These are phyloP conservation scores for Ananas comosus DNA, from an alignment of 176 grass and related monocot species.

Conservation along the genomic window DNA sequence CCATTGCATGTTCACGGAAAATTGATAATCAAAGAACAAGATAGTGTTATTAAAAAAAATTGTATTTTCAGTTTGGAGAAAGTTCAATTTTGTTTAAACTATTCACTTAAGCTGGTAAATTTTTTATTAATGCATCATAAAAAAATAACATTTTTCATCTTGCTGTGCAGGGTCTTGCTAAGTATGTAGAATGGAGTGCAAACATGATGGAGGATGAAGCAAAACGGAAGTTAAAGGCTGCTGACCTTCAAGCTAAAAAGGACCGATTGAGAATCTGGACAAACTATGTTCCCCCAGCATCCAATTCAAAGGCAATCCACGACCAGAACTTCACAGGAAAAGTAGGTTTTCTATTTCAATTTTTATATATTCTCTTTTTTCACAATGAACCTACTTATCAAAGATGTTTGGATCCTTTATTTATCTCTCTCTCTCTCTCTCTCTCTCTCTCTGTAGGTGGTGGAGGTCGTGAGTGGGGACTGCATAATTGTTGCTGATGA, in stretches of 20 bases:
- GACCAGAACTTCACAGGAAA: conserved; percentile 94
- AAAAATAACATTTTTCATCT: conserved; percentile 11
- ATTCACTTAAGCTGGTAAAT: background rate
- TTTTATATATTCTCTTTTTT: background rate
- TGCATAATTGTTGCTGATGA: conserved; percentile 90
- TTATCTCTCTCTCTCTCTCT: background rate
- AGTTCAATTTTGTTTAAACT: background rate
- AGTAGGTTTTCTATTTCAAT: conserved; percentile 22
- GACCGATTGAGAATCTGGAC: conserved; percentile 81
- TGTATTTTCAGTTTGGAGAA: too few relatives aligned
- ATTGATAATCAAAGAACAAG: background rate
- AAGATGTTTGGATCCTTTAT: conserved; percentile 13
- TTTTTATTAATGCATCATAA: background rate
- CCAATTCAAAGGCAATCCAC: conserved; percentile 86
- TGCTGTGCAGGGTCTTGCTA: conserved; percentile 69
- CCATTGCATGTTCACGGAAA: background rate
- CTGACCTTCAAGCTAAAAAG: conserved; percentile 93
- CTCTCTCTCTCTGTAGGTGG: conserved; percentile 48
- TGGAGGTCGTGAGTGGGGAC: conserved; percentile 95
- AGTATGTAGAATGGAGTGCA: conserved; percentile 97
- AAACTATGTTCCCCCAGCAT: conserved; percentile 65
- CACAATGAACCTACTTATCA: background rate
- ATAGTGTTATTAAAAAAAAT: too few relatives aligned
- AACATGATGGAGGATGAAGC: conserved; percentile 94
- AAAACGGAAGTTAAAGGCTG: conserved; percentile 69